Evolutionary conservation across 148 eudicot genomes (phyloP), one percentile per base, ranked within the genome.

Genomic region (Vaccinium myrtillus): DNA sequence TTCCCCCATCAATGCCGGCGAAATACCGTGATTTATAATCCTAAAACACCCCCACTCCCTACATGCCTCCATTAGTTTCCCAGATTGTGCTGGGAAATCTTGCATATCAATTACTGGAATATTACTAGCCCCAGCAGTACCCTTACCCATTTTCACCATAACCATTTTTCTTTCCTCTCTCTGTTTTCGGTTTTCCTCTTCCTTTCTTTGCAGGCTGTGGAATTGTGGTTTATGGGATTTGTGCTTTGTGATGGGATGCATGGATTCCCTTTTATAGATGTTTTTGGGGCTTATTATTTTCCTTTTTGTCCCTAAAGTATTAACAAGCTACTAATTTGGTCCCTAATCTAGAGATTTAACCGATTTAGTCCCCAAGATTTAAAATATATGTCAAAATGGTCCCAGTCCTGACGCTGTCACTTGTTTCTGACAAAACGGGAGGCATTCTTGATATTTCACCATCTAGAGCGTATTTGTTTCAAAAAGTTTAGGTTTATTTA

Each of bases 31-130:
- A 75, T 87, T 87, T 12, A 84, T 19, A 18, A 87, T 18, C 80
- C 89, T 81, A 23, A 87, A 87, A 36, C 89, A 87, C 1, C 89
- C 89, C 82, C 84, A 84, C 15, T 84, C 85, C 75, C 73, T 78
- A 54, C 87, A 84, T 2, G 87, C 87, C 32, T 9, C 79, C 81
- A 84, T 75, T 56, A 87, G 8, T 43, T 84, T 85, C 49, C 58
- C 75, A 19, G 71, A 9, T n/a, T 80, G 30, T 12, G 32, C 73
- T 10, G 73, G 53, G 61, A 80, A 80, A 6, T 61, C 73, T 61
- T 61, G 30, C 83, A 80, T 80, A 50, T 80, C 73, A 13, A 80
- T 80, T 16, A 59, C 19, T 12, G 83, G 83, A 21, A 80, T 80
- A 5, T 67, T 67, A 25, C 73, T 23, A 67, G 36, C 73, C 73